phyloP scores from a whole-genome alignment of 352 stramenopile genomes.

The Phytophthora megakarya region DNA sequence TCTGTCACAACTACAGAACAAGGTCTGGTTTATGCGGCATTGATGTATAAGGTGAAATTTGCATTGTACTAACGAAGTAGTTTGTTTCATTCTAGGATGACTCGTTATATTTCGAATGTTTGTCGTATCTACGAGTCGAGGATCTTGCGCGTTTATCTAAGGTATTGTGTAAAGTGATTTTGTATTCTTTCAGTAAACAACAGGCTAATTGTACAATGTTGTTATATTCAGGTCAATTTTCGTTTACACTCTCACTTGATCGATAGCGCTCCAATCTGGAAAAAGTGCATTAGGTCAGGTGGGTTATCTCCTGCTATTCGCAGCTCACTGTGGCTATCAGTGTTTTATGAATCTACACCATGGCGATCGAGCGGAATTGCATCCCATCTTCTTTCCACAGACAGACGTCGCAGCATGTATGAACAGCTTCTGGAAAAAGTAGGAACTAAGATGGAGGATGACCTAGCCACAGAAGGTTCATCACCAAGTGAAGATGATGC shows the following conservation, averaged over 20 bases:
- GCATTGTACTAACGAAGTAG: neutral
- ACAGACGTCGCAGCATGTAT: slow-evolving; percentile 62
- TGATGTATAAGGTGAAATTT: neutral
- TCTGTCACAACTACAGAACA: slow-evolving; percentile 31
- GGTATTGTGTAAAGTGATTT: slow-evolving; percentile 8
- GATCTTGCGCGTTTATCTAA: slow-evolving; percentile 51
- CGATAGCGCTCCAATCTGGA: slow-evolving; percentile 66
- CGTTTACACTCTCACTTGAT: slow-evolving; percentile 42
- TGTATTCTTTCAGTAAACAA: neutral
- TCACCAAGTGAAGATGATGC: slow-evolving; percentile 47
- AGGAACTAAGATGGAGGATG: slow-evolving; percentile 39
- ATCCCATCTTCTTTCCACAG: slow-evolving; percentile 52
- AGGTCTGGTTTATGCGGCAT: slow-evolving; percentile 25
- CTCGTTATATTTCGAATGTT: slow-evolving; percentile 43
- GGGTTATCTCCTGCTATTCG: slow-evolving; percentile 52
- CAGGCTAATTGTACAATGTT: neutral
- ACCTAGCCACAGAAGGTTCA: slow-evolving; percentile 21
- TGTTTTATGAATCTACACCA: slow-evolving; percentile 64
- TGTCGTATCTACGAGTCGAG: slow-evolving; percentile 51
- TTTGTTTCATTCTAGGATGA: slow-evolving; percentile 32
- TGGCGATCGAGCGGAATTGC: slow-evolving; percentile 44
- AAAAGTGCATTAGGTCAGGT: slow-evolving; percentile 67
- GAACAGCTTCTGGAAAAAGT: slow-evolving; percentile 70
- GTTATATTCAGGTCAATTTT: slow-evolving; percentile 41
- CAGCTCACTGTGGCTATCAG: slow-evolving; percentile 66